Conservation (phyloP, 1,284 basidiomycete species). For the Psilocybe mexicana region DNA sequence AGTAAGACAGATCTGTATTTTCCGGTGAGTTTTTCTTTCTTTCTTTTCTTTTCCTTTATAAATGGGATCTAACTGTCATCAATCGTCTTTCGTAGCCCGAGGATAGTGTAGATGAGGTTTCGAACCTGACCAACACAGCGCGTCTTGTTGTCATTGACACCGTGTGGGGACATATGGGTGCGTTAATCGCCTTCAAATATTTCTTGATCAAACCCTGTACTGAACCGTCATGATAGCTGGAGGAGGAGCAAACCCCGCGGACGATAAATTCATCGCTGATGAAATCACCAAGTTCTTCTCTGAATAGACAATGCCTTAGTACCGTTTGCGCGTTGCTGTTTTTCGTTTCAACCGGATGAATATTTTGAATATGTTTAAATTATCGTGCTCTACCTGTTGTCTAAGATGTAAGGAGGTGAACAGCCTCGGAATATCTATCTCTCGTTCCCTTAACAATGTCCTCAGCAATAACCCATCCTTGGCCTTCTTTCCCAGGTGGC, state of each 20-base stretch:
- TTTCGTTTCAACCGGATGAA: not conserved
- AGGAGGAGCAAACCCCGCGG: slow-evolving; percentile 38
- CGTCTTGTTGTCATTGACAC: slow-evolving; percentile 53
- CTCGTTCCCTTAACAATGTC: slow-evolving; percentile 79
- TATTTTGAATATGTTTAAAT: not conserved
- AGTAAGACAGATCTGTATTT: slow-evolving; percentile 62
- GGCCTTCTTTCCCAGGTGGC: slow-evolving; percentile 61
- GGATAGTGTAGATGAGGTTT: slow-evolving; percentile 51
- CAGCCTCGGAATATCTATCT: slow-evolving; percentile 78
- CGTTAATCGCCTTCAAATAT: slow-evolving; percentile 16
- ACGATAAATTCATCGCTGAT: slow-evolving; percentile 37
- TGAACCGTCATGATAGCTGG: slow-evolving; percentile 32
- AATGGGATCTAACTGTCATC: not conserved
- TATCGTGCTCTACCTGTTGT: not conserved
- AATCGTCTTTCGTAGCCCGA: slow-evolving; percentile 41
- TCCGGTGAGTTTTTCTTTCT: slow-evolving; percentile 36
- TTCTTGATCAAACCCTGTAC: not conserved
- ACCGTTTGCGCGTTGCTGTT: slow-evolving; percentile 26
- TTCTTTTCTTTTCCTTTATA: not conserved
- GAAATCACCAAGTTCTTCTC: slow-evolving; percentile 38
- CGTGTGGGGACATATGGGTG: slow-evolving; percentile 60
- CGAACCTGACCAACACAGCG: slow-evolving; percentile 40
- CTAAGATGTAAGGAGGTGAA: slow-evolving; percentile 59
- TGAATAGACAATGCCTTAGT: slow-evolving; percentile 7
- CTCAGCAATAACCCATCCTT: slow-evolving; percentile 76